Evolutionary conservation across 208 protist species (phyloP).

Genomic region (Crithidia brevicula): DNA sequence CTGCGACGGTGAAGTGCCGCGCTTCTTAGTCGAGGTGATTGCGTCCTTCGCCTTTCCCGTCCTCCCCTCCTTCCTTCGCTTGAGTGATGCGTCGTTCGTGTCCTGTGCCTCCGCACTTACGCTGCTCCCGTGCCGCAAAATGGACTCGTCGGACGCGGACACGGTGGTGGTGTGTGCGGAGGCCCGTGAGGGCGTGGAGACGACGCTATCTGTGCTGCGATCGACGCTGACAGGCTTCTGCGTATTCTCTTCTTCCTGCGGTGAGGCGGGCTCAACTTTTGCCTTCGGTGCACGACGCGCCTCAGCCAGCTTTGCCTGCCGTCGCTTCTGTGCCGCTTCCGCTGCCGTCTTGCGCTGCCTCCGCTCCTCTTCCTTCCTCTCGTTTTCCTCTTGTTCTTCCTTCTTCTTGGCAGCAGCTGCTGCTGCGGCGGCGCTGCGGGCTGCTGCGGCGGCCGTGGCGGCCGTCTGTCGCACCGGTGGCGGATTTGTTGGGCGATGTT

Average conservation of each 20-base stretch:
- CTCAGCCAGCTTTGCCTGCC: slow-evolving; percentile 5
- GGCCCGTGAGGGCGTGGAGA: slow-evolving; percentile 15
- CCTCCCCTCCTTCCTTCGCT: no score
- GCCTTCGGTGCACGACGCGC: not conserved
- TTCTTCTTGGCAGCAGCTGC: slow-evolving; percentile 6
- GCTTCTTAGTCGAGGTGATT: no score
- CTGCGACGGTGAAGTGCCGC: not conserved
- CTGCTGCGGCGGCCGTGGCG: not conserved
- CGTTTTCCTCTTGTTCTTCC: not conserved
- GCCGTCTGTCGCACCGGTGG: slow-evolving; percentile 20
- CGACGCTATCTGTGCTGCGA: slow-evolving; percentile 15
- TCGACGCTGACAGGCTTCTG: slow-evolving; percentile 29
- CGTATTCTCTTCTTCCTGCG: slow-evolving; percentile 30
- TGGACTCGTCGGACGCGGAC: no score
- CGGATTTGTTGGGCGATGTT: not conserved
- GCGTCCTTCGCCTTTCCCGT: no score
- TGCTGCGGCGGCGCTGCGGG: slow-evolving; percentile 15
- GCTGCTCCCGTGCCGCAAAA: no score
- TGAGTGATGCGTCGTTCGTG: no score
- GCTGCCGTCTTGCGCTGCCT: not conserved
- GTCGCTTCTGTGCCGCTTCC: slow-evolving; percentile 3
- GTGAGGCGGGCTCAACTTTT: slow-evolving; percentile 12
- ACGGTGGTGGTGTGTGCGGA: no score
- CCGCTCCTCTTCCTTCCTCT: not conserved
- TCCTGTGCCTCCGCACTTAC: no score